phyloP scores from a whole-genome alignment of 257 asterid genomes.

The Penstemon barbatus region DNA sequence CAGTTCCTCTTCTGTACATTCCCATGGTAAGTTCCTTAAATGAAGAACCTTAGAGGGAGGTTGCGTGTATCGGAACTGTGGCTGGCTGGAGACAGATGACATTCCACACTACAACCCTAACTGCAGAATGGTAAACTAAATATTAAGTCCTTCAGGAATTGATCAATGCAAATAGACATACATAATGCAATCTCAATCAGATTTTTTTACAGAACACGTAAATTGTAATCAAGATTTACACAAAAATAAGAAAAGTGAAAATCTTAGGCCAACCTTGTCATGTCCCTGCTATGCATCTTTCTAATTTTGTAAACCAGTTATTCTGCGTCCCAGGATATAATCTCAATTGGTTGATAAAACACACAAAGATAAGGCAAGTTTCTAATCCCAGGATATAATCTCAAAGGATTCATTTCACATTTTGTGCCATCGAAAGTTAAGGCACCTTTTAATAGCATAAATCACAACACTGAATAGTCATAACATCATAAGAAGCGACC shows the following conservation, averaged over 20 bases:
- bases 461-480: neutral
- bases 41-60: conserved; percentile 99
- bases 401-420: neutral
- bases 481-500: neutral
- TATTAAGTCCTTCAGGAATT: neutral
- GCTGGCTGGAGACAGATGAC: conserved; percentile 96
- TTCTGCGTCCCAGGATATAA: neutral
- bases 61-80: conserved; percentile 93
- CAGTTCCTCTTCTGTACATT: conserved; percentile 92
- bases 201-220: neutral
- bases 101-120: conserved; percentile 46
- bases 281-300: conserved; percentile 1
- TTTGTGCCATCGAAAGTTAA: no score
- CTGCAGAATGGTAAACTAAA: conserved; percentile 29
- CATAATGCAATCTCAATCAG: neutral
- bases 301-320: conserved; percentile 3
- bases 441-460: neutral
- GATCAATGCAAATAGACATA: neutral
- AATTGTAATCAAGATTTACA: neutral
- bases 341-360: neutral
- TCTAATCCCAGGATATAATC: neutral
- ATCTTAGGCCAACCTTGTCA: neutral
- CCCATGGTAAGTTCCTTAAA: conserved; percentile 97
- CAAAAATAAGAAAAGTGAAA: conserved; percentile 12
- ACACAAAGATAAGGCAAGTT: neutral